Evolutionary conservation across 495 filamentous ascomycete genomes (phyloP).

Genomic region (Penicillium macrosclerotiorum): DNA sequence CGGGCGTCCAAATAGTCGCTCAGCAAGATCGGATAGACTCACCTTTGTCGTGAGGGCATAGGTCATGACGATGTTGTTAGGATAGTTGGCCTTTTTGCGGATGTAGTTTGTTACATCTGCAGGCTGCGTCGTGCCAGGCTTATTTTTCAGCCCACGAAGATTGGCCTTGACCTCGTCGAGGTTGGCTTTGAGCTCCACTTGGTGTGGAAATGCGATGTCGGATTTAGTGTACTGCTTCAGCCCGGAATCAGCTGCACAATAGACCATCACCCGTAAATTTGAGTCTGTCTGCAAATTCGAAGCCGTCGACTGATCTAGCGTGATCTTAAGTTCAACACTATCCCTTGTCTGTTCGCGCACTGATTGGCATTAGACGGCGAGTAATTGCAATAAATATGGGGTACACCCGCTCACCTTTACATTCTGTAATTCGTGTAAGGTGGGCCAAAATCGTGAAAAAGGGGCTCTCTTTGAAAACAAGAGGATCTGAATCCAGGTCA

Average conservation of each 20-base stretch:
- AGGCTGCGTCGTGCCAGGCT: conserved; percentile 87
- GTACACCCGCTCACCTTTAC: conserved; percentile 59
- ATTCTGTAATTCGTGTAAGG: conserved; percentile 60
- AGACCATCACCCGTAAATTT: conserved; percentile 70
- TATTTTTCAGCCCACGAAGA: conserved; percentile 89
- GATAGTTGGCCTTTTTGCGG: conserved; percentile 64
- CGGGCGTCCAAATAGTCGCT: too few species aligned
- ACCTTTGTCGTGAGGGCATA: conserved; percentile 91
- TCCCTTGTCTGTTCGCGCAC: conserved; percentile 54
- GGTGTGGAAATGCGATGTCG: conserved; percentile 86
- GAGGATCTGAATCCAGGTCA: conserved; percentile 30
- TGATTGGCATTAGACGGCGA: conserved; percentile 22
- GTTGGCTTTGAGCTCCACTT: conserved; percentile 90
- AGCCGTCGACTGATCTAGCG: conserved; percentile 45
- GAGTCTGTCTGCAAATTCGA: conserved; percentile 51
- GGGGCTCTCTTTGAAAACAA: conserved; percentile 70
- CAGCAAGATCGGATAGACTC: conserved; percentile 16
- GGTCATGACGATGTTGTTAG: conserved; percentile 77
- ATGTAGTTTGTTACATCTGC: conserved; percentile 82
- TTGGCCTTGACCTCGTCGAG: conserved; percentile 83
- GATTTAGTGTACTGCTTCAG: conserved; percentile 54
- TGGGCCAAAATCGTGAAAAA: conserved; percentile 66
- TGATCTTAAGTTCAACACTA: conserved; percentile 53
- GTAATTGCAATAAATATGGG: neutral
- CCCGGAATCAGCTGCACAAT: conserved; percentile 64